Base-by-base conservation (phyloP, 1,284 basidiomycete species). In the Fomitopsis pinicola region DNA sequence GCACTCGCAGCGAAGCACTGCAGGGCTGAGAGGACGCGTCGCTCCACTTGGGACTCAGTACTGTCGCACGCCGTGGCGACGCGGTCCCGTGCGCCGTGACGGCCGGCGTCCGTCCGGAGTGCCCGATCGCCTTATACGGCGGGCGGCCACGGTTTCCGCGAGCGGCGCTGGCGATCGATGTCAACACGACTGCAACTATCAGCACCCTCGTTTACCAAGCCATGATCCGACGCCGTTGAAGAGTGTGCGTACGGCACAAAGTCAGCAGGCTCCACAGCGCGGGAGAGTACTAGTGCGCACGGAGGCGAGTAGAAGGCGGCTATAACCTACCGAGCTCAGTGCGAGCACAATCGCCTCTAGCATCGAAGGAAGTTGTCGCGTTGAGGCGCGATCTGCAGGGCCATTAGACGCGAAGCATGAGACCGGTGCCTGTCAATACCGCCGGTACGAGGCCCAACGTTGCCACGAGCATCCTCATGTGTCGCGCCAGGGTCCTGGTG, bases 31-130 rank as follows among this genome's bases (percentile, higher is more conserved):
- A 50, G 6, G 48, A 42, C 15, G 52, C 35, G n/a, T 35, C 54
- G 44, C 48, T n/a, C 48, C 48, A 50, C 28, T 7, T 28, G 10
- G 45, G 53, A 12, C 33, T 50, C 40, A n/a, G n/a, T n/a, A 14
- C 30, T 14, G 55, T 46, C 61, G 17, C 61, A 48, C 57, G 8
- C 40, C 54, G 53, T 48, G 35, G 50, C 30, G 14, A 55, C 53
- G 54, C 50, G 40, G 28, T 53, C 46, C 19, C 44, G 62, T 53
- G 62, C 28, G n/a, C 6, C 52, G 58, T 62, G 58, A 59, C 54
- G 30, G 33, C 15, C 19, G 36, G 61, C 61, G 58, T 55, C 30
- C 61, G 58, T 55, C 30, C n/a, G 46, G 46, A 33, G 46, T 7
- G 46, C 26, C 7, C 6, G 46, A 48, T 60, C 52, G 28, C 62